phyloP scores from a whole-genome alignment of 805 yeast species.

The Saccharomycopsis sp. region DNA sequence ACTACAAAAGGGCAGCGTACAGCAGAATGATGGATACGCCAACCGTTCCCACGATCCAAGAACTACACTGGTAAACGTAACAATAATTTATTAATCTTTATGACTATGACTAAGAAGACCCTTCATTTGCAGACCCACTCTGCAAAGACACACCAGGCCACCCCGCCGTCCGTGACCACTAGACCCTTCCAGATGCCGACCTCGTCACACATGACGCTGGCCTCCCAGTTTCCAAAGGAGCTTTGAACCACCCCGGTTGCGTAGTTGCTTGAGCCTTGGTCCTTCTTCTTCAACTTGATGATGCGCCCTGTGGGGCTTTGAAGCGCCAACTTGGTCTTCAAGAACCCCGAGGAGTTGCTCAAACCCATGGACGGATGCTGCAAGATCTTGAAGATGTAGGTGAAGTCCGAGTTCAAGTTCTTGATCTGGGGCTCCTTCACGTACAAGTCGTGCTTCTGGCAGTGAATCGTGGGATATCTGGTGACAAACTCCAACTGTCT shows the following conservation, averaged over 20 bases:
- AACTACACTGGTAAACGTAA: too few relatives aligned
- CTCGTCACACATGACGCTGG: slow-evolving; percentile 56
- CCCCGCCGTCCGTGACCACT: slow-evolving; percentile 66
- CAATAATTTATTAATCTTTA: too few relatives aligned
- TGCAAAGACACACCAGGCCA: slow-evolving; percentile 81
- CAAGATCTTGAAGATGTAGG: slow-evolving; percentile 54
- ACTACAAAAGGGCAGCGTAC: too few relatives aligned
- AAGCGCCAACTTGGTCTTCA: slow-evolving; percentile 52
- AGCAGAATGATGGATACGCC: too few relatives aligned
- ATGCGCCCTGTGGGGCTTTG: slow-evolving; percentile 83
- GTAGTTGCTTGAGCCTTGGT: slow-evolving; percentile 19
- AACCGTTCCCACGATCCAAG: too few relatives aligned
- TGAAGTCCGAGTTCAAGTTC: slow-evolving; percentile 44
- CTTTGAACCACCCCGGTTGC: slow-evolving; percentile 25
- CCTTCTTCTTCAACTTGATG: slow-evolving; percentile 45
- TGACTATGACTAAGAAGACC: neutral
- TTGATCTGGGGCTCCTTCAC: slow-evolving; percentile 77
- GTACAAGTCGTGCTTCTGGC: slow-evolving; percentile 67
- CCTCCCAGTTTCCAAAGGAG: slow-evolving; percentile 49
- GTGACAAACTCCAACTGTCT: slow-evolving; percentile 61
- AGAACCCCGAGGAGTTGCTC: slow-evolving; percentile 30
- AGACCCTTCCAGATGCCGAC: slow-evolving; percentile 77
- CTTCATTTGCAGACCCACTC: slow-evolving; percentile 68
- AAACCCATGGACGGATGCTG: slow-evolving; percentile 55
- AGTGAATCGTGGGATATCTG: slow-evolving; percentile 61